These are phyloP conservation scores for Trifolium pratense DNA, from an alignment of 306 rosid genomes.

Conservation along the genomic window DNA sequence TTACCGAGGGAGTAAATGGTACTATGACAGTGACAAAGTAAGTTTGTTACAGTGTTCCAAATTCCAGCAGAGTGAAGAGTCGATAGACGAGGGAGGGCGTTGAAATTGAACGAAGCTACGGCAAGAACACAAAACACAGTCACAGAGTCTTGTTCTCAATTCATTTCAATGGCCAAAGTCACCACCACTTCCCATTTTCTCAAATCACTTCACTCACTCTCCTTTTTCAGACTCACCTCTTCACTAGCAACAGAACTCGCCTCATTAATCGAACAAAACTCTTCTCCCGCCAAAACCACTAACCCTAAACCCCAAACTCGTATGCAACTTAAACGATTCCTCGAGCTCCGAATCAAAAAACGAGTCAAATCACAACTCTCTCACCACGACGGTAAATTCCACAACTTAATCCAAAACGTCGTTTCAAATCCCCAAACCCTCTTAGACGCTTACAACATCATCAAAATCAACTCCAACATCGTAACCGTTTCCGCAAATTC, in stretches of 20 bases:
- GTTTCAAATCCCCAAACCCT: conserved; percentile 75
- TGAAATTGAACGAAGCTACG: background rate
- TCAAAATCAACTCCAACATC: conserved; percentile 64
- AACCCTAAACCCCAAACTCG: conserved; percentile 46
- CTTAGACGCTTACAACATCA: conserved; percentile 68
- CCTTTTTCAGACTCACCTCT: conserved; percentile 24
- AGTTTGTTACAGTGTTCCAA: too few relatives aligned
- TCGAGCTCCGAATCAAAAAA: conserved; percentile 69
- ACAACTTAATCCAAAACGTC: conserved; percentile 61
- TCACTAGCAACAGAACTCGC: conserved; percentile 71
- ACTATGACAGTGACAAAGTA: too few relatives aligned
- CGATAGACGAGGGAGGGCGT: background rate
- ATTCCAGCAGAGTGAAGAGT: too few relatives aligned
- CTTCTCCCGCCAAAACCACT: conserved; percentile 40
- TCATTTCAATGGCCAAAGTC: conserved; percentile 10
- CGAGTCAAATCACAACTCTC: conserved; percentile 70
- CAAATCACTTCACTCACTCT: conserved; percentile 39
- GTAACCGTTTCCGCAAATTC: conserved; percentile 30
- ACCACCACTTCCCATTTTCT: conserved; percentile 35
- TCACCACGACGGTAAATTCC: conserved; percentile 61
- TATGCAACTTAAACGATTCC: conserved; percentile 71
- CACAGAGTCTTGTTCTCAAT: background rate
- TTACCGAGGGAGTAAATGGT: too few relatives aligned
- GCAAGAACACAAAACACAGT: background rate
- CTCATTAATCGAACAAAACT: conserved; percentile 52